Evolutionary conservation across 1,284 basidiomycete genomes (phyloP).

Genomic region (Pseudozyma flocculosa): DNA sequence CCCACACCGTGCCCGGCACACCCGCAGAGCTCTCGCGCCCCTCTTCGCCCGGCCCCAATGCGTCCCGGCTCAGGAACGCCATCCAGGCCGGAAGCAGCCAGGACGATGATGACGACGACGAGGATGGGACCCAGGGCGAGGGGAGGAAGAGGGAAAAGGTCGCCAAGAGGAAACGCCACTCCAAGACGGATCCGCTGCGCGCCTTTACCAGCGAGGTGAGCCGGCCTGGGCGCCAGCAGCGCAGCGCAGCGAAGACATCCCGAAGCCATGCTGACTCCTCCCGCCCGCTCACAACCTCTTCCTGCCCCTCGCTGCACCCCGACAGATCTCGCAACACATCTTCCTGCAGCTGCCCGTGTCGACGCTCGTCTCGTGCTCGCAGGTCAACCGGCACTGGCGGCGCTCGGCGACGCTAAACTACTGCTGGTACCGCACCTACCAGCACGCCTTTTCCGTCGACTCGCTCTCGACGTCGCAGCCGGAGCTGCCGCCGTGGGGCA

Average conservation of each 20-base stretch:
- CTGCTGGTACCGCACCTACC: slow-evolving; percentile 44
- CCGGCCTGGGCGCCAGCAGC: too few relatives aligned
- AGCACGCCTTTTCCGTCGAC: slow-evolving; percentile 16
- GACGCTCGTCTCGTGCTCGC: slow-evolving; percentile 35
- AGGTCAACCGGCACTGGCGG: slow-evolving; percentile 42
- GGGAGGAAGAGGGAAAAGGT: not conserved
- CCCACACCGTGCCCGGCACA: slow-evolving; percentile 29
- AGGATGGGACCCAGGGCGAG: slow-evolving; percentile 26
- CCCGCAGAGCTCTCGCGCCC: slow-evolving; percentile 31
- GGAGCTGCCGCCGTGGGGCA: slow-evolving; percentile 24
- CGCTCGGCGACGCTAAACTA: slow-evolving; percentile 51
- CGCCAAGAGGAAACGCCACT: not conserved
- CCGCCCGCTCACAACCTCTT: too few relatives aligned
- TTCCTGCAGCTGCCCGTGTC: slow-evolving; percentile 45
- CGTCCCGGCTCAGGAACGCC: not conserved
- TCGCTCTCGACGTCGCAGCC: slow-evolving; percentile 4
- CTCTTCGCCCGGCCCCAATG: slow-evolving; percentile 20
- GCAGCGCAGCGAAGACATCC: too few relatives aligned
- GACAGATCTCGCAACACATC: slow-evolving; percentile 49
- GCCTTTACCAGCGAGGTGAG: slow-evolving; percentile 32
- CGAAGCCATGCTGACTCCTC: not conserved
- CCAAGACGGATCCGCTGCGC: slow-evolving; percentile 37
- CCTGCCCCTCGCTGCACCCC: not conserved
- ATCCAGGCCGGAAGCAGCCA: not conserved
- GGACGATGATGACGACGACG: slow-evolving; percentile 5